These are phyloP conservation scores for Pyricularia sp. DNA, from an alignment of 2,329 filamentous ascomycete species.

Conservation along the genomic window DNA sequence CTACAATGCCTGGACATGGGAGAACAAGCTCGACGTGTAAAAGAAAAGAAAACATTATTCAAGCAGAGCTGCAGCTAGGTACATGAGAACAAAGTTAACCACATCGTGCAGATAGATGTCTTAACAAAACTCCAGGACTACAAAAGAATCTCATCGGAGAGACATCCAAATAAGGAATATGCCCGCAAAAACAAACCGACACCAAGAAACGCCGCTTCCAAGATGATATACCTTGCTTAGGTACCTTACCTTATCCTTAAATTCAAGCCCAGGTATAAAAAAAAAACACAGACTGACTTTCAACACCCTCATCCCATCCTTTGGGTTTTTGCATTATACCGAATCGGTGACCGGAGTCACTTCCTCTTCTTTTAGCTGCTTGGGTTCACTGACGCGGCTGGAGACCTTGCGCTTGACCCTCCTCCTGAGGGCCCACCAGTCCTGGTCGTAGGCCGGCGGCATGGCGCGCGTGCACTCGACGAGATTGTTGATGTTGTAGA, in stretches of 20 bases:
- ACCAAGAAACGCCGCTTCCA: background rate
- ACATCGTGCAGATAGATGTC: background rate
- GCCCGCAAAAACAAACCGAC: background rate
- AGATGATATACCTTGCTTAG: background rate
- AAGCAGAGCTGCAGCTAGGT: background rate
- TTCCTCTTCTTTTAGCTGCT: background rate
- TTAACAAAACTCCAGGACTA: background rate
- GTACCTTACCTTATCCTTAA: background rate
- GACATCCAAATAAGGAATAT: background rate
- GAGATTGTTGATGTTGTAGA: slow-evolving; percentile 41
- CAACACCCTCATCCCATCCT: background rate
- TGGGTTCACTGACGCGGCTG: background rate
- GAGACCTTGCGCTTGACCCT: background rate
- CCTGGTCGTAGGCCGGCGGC: slow-evolving; percentile 14
- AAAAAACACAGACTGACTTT: background rate
- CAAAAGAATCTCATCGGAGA: background rate
- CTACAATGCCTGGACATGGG: no score
- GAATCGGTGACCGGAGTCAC: background rate
- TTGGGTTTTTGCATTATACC: background rate
- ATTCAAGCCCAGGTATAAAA: background rate
- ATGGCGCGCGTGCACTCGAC: slow-evolving; percentile 42
- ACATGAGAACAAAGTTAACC: background rate
- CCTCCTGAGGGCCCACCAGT: background rate
- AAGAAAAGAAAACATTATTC: background rate
- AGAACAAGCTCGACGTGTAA: background rate